Evolutionary conservation across 2,329 filamentous ascomycete genomes (phyloP), one percentile per base, ranked within the genome.

Genomic region (Aspergillus sp.): DNA sequence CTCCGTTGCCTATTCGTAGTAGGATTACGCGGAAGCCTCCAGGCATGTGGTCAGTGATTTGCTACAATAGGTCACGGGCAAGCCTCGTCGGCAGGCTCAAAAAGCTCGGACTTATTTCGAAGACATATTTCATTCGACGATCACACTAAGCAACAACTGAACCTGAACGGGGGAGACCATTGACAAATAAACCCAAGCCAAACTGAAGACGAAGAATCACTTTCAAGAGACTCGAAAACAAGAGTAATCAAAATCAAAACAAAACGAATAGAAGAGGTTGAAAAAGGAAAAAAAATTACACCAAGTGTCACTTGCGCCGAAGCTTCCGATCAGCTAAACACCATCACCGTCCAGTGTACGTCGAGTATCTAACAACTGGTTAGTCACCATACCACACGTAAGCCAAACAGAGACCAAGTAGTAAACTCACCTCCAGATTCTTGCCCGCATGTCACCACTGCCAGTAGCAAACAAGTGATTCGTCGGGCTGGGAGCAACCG

Each of bases 361-460:
- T 58, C 50, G 64, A 65, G 53, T 68, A 68, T 58, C 65, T 68
- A 54, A 44, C 30, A 12, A 12, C 43, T 39, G 19, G 41, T 49
- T 45, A 49, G 49, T 57, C 35, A 45, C 41, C 27, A 47, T 34
- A 47, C 41, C 27, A 27, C 34, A 33, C 32, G 34, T 29, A 19
- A 38, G 44, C 7, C 7, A 29, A 27, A 6, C 6, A 19, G 10
- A 28, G 42, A 40, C 19, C 19, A 19, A 19, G 2, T 19, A 19
- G 19, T 19, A 19, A 43, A 61, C 66, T 57, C 59, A 96, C 59
- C 86, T 89, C 93, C 93, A 98, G 72, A 98, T 97, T 62, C 93
- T 84, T 46, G 93, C 93, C 65, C 91, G 86, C 88, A 94, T 94
- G 66, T 98, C 93, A 60, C 93, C 93, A 57, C 90, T 96, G 52